Base-by-base conservation (phyloP, 257 asterid species). In the Nicotiana noctiflora region DNA sequence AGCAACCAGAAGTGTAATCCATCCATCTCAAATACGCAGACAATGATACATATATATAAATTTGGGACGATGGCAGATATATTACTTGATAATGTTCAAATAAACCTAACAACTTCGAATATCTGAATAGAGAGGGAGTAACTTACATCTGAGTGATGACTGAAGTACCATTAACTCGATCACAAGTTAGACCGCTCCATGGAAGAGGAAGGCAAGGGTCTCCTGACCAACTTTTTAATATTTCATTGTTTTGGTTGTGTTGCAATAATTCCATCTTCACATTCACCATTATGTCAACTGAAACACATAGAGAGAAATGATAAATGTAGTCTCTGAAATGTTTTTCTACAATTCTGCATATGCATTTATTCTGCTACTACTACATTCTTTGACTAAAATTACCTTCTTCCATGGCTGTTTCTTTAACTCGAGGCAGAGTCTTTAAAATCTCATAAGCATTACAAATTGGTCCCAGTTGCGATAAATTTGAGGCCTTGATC, bases 191-290 rank as follows among this genome's bases (percentile, higher is more conserved):
- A 49, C 97, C 93, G 4, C 80, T 86, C 97, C 97, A 91, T 51
- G 90, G 88, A 86, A 80, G 83, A 52, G 97, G 97, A 81, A 86
- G 85, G 80, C 97, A 93, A 29, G 97, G 96, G 68, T 93, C 92
- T 70, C 94, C 91, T 3, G 86, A 79, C 96, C 97, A 93, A 55
- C 89, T 84, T 85, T 51, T 78, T 68, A 90, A 78, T 55, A 85
- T 63, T 82, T 86, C 87, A 80, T 79, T 91, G 15, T 82, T 90
- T 79, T 85, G 87, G 85, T 93, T 93, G 79, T 63, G 65, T 77
- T 81, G 74, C 81, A 81, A 84, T 59, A 93, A 81, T 83, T 90
- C 95, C 75, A 84, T 83, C 89, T 87, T 93, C 93, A 91, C 89
- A 79, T 85, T 81, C 63, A 13, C 68, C 63, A 88, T 87, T 67